phyloP scores from a whole-genome alignment of 192 early-diverging fungal genomes.

The Dispira parvispora region DNA sequence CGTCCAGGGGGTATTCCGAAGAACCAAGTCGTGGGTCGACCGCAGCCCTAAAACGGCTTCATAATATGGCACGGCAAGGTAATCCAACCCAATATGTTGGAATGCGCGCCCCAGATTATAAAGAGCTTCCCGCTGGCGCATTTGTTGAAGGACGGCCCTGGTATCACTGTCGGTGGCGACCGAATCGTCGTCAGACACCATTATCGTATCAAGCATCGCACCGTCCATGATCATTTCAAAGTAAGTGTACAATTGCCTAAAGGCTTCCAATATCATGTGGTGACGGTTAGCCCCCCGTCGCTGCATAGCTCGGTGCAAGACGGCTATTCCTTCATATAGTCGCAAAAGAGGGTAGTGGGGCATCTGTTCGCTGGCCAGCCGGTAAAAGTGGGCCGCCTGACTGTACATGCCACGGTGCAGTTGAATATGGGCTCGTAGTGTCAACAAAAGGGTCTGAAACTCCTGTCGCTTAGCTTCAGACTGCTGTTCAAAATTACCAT shows the following conservation, averaged over 20 bases:
- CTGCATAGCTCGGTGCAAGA: constrained; percentile 6
- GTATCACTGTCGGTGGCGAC: neutral
- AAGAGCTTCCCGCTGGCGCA: constrained; percentile 3
- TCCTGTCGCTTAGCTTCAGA: neutral
- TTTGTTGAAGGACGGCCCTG: neutral
- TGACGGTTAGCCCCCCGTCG: constrained; percentile 4
- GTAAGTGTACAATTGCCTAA: constrained; percentile 6
- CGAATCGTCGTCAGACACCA: neutral
- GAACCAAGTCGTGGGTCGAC: constrained; percentile 18
- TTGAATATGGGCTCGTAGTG: neutral
- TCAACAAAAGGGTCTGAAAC: neutral
- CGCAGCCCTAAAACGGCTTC: constrained; percentile 46
- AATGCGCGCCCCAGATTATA: constrained; percentile 85
- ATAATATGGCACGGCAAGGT: constrained; percentile 80
- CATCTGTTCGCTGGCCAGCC: neutral
- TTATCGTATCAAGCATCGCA: no score
- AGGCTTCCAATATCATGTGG: constrained; percentile 4
- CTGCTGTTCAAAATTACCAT: neutral
- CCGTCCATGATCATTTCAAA: constrained; percentile 4
- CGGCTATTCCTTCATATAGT: neutral
- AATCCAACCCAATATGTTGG: constrained; percentile 69
- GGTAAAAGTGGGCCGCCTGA: neutral
- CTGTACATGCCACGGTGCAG: neutral
- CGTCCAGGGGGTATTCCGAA: neutral
- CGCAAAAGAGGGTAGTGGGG: neutral